phyloP scores from a whole-genome alignment of 2,329 filamentous ascomycete genomes.

The Aspergillus aculeatinus region DNA sequence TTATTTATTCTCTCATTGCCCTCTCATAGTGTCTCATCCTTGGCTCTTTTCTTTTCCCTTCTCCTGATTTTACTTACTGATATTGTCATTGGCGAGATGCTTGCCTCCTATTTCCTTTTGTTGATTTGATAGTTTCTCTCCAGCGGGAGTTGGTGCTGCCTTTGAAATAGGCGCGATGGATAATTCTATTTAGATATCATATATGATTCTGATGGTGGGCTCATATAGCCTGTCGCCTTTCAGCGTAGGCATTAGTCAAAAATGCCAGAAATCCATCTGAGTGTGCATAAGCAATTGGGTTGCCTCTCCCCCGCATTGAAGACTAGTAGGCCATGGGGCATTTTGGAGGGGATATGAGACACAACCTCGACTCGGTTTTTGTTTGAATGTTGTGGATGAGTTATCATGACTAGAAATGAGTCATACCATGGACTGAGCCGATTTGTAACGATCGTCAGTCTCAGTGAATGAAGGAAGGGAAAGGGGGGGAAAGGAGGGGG shows the following conservation, averaged over 20 bases:
- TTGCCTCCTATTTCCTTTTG: slow-evolving; percentile 17
- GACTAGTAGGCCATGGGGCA: neutral
- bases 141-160: slow-evolving; percentile 37
- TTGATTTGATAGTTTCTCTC: slow-evolving; percentile 24
- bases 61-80: slow-evolving; percentile 3
- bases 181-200: slow-evolving; percentile 17
- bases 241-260: slow-evolving; percentile 10
- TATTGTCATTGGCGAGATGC: slow-evolving; percentile 18
- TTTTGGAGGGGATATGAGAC: neutral
- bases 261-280: neutral
- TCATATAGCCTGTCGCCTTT: slow-evolving; percentile 9
- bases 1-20: slow-evolving; percentile 8
- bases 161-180: slow-evolving; percentile 20
- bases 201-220: slow-evolving; percentile 14
- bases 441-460: too few relatives aligned
- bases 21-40: slow-evolving; percentile 1
- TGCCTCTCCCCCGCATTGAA: neutral
- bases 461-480: neutral
- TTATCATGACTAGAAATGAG: slow-evolving; percentile 11
- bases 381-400: neutral
- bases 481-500: neutral
- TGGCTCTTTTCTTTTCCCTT: slow-evolving; percentile 4
- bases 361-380: neutral
- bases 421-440: neutral
- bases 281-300: neutral